Evolutionary conservation across 495 filamentous ascomycete genomes (phyloP), one percentile per base, ranked within the genome.

Genomic region (Cudoniella acicularis): DNA sequence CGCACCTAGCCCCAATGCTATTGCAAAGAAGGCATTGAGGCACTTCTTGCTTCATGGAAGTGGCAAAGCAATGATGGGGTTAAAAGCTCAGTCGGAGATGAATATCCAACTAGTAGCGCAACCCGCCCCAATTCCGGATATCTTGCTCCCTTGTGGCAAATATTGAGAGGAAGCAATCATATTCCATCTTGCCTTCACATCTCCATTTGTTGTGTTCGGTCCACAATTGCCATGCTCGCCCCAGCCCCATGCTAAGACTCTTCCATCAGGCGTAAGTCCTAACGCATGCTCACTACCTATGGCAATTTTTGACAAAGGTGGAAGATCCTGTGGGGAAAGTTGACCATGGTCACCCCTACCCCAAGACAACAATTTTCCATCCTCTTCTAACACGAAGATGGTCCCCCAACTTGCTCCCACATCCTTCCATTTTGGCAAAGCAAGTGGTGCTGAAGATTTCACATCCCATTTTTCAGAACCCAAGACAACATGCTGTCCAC

Each of bases 191-290:
- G 79, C 87, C 47, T 84, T 85, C 27, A 88, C 82, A 68, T 88
- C 82, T 2, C 87, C 83, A 61, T 75, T 45, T 27, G 46, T 77
- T 2, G 74, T 83, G 45, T 78, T 75, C 2, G 82, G 77, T 13
- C 94, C 94, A 70, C 94, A 98, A 72, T 98, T 98, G 10, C 94
- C 94, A 79, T 98, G 94, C 74, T 96, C 91, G 1, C 91, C 92
- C 93, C 94, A 98, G 16, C 94, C 94, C 89, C 92, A 97, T 2
- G 86, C 80, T 41, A 90, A 69, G 11, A 96, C 73, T 16, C 78
- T 72, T 0, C 83, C 81, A 49, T 79, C 75, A n/a, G 71, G 73
- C 2, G 85, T 80, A 25, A 91, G 64, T 9, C 83, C 90, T 61
- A 97, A 62, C 11, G 77, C 83, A 73, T 98, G 94, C 73, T 97